Conservation (phyloP, 805 yeast species). For the Cyberlindnera petersonii region DNA sequence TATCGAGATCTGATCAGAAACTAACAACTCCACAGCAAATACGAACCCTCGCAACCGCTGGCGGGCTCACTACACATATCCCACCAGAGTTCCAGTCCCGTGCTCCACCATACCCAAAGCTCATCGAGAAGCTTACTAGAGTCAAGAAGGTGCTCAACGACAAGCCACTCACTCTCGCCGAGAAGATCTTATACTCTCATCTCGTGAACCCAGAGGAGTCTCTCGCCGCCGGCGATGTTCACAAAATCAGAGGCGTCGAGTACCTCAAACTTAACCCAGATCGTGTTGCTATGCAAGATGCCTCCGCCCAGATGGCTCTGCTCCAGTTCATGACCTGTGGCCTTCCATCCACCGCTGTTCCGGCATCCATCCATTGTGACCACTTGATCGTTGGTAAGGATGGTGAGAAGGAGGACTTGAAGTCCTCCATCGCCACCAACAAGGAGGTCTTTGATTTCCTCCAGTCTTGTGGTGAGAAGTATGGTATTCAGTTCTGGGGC, state of each 20-base stretch:
- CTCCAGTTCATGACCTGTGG: constrained; percentile 98
- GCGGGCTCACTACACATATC: constrained; percentile 23
- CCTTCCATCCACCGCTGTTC: constrained; percentile 80
- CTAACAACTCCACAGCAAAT: constrained; percentile 9
- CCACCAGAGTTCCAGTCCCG: constrained; percentile 64
- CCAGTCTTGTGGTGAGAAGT: constrained; percentile 87
- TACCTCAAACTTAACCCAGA: constrained; percentile 94
- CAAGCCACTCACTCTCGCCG: constrained; percentile 86
- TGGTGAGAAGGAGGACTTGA: constrained; percentile 83
- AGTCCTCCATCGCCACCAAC: constrained; percentile 77
- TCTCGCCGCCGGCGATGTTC: constrained; percentile 49
- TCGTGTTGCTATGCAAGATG: constrained; percentile 99
- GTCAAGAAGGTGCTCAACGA: constrained; percentile 66
- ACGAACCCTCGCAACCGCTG: constrained; percentile 24
- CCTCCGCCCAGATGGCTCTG: constrained; percentile 99
- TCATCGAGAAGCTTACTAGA: constrained; percentile 55
- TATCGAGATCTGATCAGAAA: neutral
- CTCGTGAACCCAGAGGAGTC: constrained; percentile 82
- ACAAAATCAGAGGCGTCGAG: constrained; percentile 74
- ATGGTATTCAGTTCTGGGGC: constrained; percentile 98
- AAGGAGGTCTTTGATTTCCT: constrained; percentile 94
- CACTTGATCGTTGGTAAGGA: constrained; percentile 96
- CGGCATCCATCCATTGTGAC: constrained; percentile 96
- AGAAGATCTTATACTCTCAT: constrained; percentile 91
- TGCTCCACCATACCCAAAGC: constrained; percentile 84